Base-by-base conservation (phyloP, 2,329 filamentous ascomycete species). In the Fusarium sp. region DNA sequence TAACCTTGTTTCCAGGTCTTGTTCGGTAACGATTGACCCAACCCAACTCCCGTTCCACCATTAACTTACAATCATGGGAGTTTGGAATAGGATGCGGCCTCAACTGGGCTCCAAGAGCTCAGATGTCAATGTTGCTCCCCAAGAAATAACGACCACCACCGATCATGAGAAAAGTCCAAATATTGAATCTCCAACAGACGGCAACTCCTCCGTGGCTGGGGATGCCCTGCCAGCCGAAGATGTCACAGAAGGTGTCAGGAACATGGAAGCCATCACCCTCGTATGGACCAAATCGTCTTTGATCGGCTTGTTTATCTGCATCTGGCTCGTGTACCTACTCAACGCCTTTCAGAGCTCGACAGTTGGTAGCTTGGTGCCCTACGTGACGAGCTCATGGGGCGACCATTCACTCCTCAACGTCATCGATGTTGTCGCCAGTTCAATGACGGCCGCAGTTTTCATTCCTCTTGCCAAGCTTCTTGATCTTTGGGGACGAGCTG, bases 321-420 rank as follows among this genome's bases (percentile, higher is more conserved):
- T 62, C 6, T 62, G 60, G 60, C 54, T 62, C 2, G 60, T 62
- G 0, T 62, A 62, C 2, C 37, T 62, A 1, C 60, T 62, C 13
- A 62, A 62, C 20, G 60, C 60, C 5, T 62, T 62, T 0, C 60
- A 84, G 56, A 77, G 76, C n/a, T 78, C 79, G 7, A 82, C 85
- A 11, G 67, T 80, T 1, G 60, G 60, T 7, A 62, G 20, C 14
- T 6, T 62, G 13, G 13, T 63, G 0, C 60, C 60, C 2, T 62
- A 62, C 3, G 60, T 62, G 1, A 62, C 60, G 0, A 62, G 60
- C 5, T n/a, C 11, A 3, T 62, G 60, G 60, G 26, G 17, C 0
- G 33, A 58, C 1, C 60, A 62, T 9, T 62, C 60, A 0, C 60
- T 62, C 7, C 50, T 62, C 1, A 62, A 62, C 2, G 61, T 61